A percentile compares a stretch with the other conserved stretches of the same genome.
Evolutionary conservation across 768 basidiomycete species (phyloP).

Genomic region (Kwoniella newhampshirensis): DNA sequence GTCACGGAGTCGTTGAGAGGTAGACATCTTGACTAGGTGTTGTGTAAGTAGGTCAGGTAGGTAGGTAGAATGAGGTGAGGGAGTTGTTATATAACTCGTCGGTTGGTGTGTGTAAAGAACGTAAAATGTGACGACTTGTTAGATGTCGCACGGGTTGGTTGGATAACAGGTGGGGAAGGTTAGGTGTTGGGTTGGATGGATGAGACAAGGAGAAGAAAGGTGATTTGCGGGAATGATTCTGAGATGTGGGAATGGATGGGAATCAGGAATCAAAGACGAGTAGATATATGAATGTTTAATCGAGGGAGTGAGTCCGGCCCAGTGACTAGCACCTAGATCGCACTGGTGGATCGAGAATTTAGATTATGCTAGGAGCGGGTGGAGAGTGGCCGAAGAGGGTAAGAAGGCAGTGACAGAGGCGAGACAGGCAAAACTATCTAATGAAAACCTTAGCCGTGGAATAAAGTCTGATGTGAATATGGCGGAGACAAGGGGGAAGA

Average conservation of each 20-base stretch:
- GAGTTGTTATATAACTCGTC: constrained; percentile 6
- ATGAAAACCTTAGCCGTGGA: constrained; percentile 17
- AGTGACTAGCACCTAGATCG: neutral
- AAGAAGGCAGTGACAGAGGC: neutral
- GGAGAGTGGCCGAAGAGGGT: constrained; percentile 4
- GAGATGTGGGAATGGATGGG: neutral
- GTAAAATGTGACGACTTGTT: constrained; percentile 18
- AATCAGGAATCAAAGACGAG: neutral
- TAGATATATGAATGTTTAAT: neutral
- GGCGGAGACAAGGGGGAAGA: too few relatives aligned
- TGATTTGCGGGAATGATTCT: neutral
- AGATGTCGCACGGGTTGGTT: constrained; percentile 23
- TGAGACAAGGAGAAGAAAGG: constrained; percentile 11
- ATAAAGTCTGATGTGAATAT: too few relatives aligned
- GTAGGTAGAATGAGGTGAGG: neutral
- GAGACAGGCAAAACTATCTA: neutral
- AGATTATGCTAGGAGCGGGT: neutral
- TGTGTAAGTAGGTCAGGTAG: neutral
- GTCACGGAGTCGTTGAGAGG: constrained; percentile 35
- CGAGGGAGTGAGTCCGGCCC: neutral
- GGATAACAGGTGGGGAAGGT: too few relatives aligned
- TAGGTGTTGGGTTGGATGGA: constrained; percentile 8
- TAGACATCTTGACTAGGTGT: constrained; percentile 10
- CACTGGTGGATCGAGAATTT: neutral
- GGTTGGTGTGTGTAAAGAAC: constrained; percentile 21